These are phyloP conservation scores for Mycena maculata DNA, from an alignment of 768 basidiomycete species.

Conservation along the genomic window DNA sequence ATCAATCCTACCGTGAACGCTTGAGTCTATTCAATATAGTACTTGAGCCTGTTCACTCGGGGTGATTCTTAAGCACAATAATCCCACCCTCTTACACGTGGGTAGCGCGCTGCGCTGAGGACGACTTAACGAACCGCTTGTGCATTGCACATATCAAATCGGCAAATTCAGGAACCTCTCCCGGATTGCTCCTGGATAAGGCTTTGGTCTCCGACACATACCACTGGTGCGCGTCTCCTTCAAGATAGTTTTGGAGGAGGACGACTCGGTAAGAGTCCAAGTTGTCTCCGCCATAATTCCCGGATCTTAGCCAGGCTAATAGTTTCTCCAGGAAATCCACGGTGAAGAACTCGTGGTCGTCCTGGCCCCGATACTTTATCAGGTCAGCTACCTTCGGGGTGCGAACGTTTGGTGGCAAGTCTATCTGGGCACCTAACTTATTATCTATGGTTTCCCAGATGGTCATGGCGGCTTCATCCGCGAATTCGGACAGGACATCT, in stretches of 20 bases:
- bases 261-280: not conserved
- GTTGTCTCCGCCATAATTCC: not conserved
- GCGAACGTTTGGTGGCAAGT: not conserved
- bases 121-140: not conserved
- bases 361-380: not conserved
- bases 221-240: not conserved
- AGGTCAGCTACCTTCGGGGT: constrained; percentile 3
- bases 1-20: no score
- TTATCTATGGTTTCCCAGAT: not conserved
- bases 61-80: no score
- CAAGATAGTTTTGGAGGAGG: not conserved
- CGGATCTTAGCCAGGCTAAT: not conserved
- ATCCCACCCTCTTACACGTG: no score
- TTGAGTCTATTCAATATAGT: no score
- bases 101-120: constrained; percentile 4
- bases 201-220: not conserved
- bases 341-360: constrained; percentile 3
- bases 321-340: constrained; percentile 9
- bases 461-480: not conserved
- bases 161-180: not conserved
- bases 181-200: not conserved
- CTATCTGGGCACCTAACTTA: not conserved
- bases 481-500: not conserved
- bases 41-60: no score
- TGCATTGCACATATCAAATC: constrained; percentile 8